phyloP scores from a whole-genome alignment of 208 protist genomes.

The Leishmania arabica region DNA sequence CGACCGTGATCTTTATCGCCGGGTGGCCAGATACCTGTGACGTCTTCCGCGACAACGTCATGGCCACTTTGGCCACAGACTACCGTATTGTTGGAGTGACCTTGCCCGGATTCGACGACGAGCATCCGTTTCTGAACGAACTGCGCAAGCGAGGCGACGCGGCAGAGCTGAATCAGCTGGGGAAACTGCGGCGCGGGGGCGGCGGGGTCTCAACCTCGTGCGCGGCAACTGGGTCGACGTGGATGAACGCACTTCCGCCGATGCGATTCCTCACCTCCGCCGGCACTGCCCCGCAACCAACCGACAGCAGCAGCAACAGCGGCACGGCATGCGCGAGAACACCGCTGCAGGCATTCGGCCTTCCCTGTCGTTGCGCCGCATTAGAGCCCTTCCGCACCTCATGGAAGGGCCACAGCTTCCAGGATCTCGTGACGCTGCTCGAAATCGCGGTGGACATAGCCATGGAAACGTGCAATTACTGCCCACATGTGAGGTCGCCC shows the following conservation, averaged over 20 bases:
- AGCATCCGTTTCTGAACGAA: slow-evolving; percentile 44
- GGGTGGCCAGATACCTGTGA: slow-evolving; percentile 81
- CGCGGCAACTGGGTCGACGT: background rate
- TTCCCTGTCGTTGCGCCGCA: background rate
- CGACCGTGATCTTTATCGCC: slow-evolving; percentile 71
- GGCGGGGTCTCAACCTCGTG: background rate
- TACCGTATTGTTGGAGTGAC: slow-evolving; percentile 76
- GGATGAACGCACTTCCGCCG: background rate
- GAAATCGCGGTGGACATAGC: slow-evolving; percentile 74
- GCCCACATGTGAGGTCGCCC: slow-evolving; percentile 27
- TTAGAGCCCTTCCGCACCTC: slow-evolving; percentile 33
- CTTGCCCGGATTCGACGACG: slow-evolving; percentile 61
- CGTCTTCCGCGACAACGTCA: slow-evolving; percentile 76
- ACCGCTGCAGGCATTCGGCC: slow-evolving; percentile 5
- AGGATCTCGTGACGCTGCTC: slow-evolving; percentile 65
- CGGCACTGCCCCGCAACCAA: background rate
- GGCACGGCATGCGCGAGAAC: background rate
- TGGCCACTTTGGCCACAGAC: slow-evolving; percentile 41
- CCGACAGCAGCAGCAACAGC: too few relatives aligned
- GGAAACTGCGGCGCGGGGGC: background rate
- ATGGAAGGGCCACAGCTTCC: slow-evolving; percentile 55
- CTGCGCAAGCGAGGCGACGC: slow-evolving; percentile 8
- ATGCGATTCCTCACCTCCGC: background rate
- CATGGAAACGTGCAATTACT: slow-evolving; percentile 72
- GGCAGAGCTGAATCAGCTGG: background rate